Evolutionary conservation across 208 protist genomes (phyloP).

Genomic region (Balamuthia mandrillaris): DNA sequence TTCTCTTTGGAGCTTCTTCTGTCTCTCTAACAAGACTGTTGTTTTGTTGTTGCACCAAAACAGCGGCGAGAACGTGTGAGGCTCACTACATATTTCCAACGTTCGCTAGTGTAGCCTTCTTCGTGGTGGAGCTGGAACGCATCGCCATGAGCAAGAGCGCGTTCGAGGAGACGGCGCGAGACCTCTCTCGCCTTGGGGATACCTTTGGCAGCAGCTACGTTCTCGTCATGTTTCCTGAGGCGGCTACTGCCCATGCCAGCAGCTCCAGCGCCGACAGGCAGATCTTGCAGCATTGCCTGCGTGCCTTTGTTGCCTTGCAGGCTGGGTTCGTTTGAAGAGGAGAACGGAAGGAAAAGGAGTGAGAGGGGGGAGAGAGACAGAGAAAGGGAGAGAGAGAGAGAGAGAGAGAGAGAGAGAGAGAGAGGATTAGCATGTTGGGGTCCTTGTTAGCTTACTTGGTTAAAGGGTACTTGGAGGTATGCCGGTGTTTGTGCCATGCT

Average conservation of each 20-base stretch:
- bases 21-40: neutral
- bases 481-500: neutral
- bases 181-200: neutral
- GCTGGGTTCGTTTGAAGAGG: too few species aligned
- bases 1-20: neutral
- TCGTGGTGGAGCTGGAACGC: neutral
- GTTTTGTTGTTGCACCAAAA: neutral
- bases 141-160: neutral
- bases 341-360: too few species aligned
- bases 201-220: neutral
- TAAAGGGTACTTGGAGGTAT: neutral
- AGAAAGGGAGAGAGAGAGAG: too few species aligned
- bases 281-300: neutral
- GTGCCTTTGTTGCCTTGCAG: neutral
- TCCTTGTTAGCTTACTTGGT: neutral
- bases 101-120: neutral
- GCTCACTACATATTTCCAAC: neutral
- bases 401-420: too few species aligned
- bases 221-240: neutral
- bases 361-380: too few species aligned
- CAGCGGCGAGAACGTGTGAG: neutral
- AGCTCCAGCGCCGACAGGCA: neutral
- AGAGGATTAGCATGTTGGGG: too few species aligned
- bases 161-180: neutral
- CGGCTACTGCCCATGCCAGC: neutral